phyloP scores from a whole-genome alignment of 139 green algal species.

The Picochlorum sp. region DNA sequence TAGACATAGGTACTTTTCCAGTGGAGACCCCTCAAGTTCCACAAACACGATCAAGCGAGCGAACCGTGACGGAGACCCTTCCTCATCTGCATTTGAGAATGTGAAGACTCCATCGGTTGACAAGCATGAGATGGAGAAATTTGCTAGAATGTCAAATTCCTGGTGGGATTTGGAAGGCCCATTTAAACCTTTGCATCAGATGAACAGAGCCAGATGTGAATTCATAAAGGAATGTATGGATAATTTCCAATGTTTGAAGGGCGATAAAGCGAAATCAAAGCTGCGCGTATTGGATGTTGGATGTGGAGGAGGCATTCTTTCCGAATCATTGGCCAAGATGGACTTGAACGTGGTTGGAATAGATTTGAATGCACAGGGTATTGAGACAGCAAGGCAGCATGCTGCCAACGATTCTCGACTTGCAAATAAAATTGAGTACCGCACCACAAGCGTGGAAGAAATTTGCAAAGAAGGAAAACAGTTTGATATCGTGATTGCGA shows the following conservation, averaged over 20 bases:
- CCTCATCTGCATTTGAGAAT: too few relatives aligned
- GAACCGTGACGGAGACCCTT: too few relatives aligned
- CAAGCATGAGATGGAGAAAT: constrained; percentile 63
- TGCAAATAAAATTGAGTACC: constrained; percentile 10
- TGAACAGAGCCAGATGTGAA: constrained; percentile 65
- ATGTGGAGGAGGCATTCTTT: constrained; percentile 77
- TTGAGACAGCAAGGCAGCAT: constrained; percentile 24
- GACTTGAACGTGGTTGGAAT: constrained; percentile 53
- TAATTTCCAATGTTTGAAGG: constrained; percentile 12
- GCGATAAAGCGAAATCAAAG: constrained; percentile 16
- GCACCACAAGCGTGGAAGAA: constrained; percentile 21
- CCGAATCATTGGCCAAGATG: constrained; percentile 65
- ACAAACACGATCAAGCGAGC: too few relatives aligned
- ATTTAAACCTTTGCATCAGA: constrained; percentile 68
- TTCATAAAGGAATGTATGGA: constrained; percentile 65
- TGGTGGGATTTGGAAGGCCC: constrained; percentile 75
- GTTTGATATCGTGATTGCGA: constrained; percentile 45
- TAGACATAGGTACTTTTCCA: too few relatives aligned
- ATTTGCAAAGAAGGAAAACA: constrained; percentile 21
- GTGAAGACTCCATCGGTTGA: constrained; percentile 36
- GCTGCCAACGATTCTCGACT: constrained; percentile 19
- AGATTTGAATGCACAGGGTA: constrained; percentile 34
- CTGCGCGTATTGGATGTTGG: constrained; percentile 75
- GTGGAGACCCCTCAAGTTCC: too few relatives aligned
- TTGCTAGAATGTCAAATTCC: constrained; percentile 48